phyloP scores from a whole-genome alignment of 768 basidiomycete species.

The Leccinum barrowsii region DNA sequence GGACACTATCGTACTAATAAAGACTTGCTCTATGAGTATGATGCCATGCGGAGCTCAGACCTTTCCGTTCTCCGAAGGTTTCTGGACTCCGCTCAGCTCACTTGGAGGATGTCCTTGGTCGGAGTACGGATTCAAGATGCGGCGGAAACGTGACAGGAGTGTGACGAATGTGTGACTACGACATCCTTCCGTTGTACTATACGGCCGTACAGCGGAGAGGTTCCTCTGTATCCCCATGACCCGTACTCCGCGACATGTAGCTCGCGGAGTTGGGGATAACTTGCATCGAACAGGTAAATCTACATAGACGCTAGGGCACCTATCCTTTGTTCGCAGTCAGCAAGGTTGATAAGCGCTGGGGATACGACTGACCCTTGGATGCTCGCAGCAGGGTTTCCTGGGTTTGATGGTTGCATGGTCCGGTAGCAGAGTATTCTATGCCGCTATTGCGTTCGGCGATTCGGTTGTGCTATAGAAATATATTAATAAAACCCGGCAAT shows the following conservation, averaged over 20 bases:
- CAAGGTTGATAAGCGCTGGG: not conserved
- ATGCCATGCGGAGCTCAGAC: not conserved
- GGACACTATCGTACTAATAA: too few relatives aligned
- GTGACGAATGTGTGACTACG: not conserved
- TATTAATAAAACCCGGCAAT: not conserved
- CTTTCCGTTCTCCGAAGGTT: too few relatives aligned
- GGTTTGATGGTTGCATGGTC: not conserved
- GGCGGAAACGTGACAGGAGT: not conserved
- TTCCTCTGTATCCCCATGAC: not conserved
- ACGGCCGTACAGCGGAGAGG: not conserved
- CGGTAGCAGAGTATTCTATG: not conserved
- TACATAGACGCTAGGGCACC: not conserved
- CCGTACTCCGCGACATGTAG: slow-evolving; percentile 21
- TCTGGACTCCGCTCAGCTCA: too few relatives aligned
- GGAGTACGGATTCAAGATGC: not conserved
- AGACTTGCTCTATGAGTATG: not conserved
- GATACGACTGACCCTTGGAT: not conserved
- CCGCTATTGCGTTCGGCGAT: not conserved
- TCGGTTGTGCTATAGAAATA: not conserved
- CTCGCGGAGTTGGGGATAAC: slow-evolving; percentile 25
- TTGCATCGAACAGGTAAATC: not conserved
- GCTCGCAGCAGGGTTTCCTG: not conserved
- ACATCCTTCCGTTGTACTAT: not conserved
- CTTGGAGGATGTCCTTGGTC: too few relatives aligned
- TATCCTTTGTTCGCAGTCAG: not conserved